These are phyloP conservation scores for Cetradonia linearis DNA, from an alignment of 495 filamentous ascomycete genomes.

Conservation along the genomic window DNA sequence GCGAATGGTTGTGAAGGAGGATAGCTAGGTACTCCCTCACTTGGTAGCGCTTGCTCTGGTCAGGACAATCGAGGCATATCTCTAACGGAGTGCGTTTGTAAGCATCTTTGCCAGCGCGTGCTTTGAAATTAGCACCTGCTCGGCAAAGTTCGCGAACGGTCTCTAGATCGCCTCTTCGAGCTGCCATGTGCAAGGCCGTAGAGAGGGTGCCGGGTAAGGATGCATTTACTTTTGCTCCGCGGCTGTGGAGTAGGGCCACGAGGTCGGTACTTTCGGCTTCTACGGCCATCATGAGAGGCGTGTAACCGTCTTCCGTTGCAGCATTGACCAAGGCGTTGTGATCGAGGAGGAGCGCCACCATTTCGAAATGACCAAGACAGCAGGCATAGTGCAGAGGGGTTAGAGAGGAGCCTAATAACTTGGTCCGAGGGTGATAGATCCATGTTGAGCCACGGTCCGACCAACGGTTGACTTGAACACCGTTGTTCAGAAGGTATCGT, in stretches of 20 bases:
- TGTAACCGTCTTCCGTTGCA: constrained; percentile 17
- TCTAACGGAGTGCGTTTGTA: not conserved
- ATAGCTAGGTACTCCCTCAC: not conserved
- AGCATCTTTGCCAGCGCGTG: not conserved
- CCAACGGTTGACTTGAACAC: constrained; percentile 20
- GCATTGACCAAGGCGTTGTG: constrained; percentile 18
- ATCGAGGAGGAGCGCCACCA: constrained; percentile 11
- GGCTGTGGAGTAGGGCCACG: constrained; percentile 12
- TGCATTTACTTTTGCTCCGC: constrained; percentile 21
- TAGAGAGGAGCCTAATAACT: constrained; percentile 4
- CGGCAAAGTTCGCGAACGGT: constrained; percentile 16
- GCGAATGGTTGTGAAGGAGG: not conserved
- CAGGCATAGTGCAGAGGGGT: constrained; percentile 21
- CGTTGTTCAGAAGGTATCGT: constrained; percentile 13
- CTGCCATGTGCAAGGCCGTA: constrained; percentile 19
- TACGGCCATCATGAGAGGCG: constrained; percentile 21
- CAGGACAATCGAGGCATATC: not conserved
- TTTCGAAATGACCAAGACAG: constrained; percentile 16
- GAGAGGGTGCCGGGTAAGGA: constrained; percentile 13
- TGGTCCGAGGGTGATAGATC: not conserved
- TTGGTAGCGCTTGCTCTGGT: not conserved
- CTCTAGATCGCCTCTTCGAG: constrained; percentile 17
- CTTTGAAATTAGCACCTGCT: constrained; percentile 6
- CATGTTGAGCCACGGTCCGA: not conserved
- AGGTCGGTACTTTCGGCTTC: constrained; percentile 20